Evolutionary conservation across 2,329 filamentous ascomycete genomes (phyloP), one percentile per base, ranked within the genome.

Genomic region (Fusarium sp.): DNA sequence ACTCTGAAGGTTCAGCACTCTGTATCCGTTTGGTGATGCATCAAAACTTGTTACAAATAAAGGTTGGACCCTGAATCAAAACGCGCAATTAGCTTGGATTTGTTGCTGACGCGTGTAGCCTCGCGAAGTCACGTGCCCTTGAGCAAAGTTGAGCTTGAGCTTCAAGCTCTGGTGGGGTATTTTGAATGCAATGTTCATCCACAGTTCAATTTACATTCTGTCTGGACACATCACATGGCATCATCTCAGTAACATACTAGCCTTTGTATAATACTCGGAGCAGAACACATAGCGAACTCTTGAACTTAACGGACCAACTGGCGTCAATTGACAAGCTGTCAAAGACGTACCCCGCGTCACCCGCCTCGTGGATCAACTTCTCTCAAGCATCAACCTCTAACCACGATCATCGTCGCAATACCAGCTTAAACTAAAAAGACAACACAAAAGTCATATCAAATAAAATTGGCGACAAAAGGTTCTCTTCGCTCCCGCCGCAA

Each of bases 91-190:
- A 29, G 23, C 19, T 41, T 27, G 2, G 5, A 42, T 25, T 23
- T 33, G n/a, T 25, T 35, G 5, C 12, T 2, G 3, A 54, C 73
- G 57, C 61, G 51, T 25, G 5, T 16, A 44, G 14, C 49, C 48
- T 79, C 80, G 75, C 80, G 80, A 69, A 48, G 51, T 81, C 80
- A 82, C 80, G 80, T 82, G 78, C 19, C 0, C 0, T 0, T 0
- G 2, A 25, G 4, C 3, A 7, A n/a, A 29, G 3, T 7, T 2
- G 4, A 41, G 25, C 33, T 39, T 18, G 19, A 39, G 49, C 35
- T 41, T 54, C 33, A 29, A 29, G 35, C 49, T 54, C 15, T 54
- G 49, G 49, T 54, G 49, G 49, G 49, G 35, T 54, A 41, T 6
- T 1, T 25, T 35, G 12, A 4, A 2, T 9, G 3, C 29, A 15